Evolutionary conservation across 2,329 filamentous ascomycete species (phyloP).

Genomic region (Dryadomyces quercivorus): DNA sequence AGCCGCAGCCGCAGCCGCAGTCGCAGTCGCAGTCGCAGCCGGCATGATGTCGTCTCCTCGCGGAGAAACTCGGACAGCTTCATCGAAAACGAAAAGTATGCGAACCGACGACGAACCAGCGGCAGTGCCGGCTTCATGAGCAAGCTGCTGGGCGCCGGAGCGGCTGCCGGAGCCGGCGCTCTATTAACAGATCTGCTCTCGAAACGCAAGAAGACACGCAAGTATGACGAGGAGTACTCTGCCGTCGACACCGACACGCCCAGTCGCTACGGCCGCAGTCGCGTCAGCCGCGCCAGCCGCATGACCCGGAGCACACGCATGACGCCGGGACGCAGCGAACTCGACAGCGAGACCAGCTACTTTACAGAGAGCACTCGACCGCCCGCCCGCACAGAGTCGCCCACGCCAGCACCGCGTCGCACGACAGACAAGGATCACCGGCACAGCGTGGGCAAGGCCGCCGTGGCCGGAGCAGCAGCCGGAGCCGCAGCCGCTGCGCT

Average conservation of each 20-base stretch:
- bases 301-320: background rate
- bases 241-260: conserved; percentile 51
- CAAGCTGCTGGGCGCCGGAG: conserved; percentile 47
- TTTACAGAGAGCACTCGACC: conserved; percentile 17
- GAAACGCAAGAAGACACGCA: conserved; percentile 25
- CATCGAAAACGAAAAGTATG: conserved; percentile 52
- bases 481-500: conserved; percentile 26
- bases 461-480: background rate
- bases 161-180: conserved; percentile 48
- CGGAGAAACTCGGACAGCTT: conserved; percentile 44
- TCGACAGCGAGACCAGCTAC: conserved; percentile 34
- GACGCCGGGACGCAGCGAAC: conserved; percentile 15
- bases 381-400: conserved; percentile 24
- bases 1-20: conserved; percentile 24
- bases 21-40: conserved; percentile 18
- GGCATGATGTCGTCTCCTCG: conserved; percentile 34
- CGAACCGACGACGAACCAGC: conserved; percentile 30
- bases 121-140: conserved; percentile 46
- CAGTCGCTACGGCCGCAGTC: conserved; percentile 27
- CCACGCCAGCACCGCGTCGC: conserved; percentile 30
- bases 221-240: conserved; percentile 43
- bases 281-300: conserved; percentile 8
- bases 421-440: background rate
- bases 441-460: background rate
- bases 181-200: conserved; percentile 48